Evolutionary conservation across 805 yeast species (phyloP).

Genomic region (Starmerella ratchasimensis): DNA sequence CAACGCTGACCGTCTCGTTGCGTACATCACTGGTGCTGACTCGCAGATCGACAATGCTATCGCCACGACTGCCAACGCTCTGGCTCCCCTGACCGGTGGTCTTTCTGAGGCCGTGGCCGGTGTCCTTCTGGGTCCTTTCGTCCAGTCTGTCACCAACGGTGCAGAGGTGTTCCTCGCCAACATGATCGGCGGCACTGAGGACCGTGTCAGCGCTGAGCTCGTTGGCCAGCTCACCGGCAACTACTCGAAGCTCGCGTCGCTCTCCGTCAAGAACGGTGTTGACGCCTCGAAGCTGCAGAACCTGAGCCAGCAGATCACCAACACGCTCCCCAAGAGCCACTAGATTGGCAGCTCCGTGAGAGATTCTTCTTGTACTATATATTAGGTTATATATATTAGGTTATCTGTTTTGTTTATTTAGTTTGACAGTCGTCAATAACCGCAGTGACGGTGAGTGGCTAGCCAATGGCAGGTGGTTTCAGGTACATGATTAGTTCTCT

Average conservation of each 20-base stretch:
- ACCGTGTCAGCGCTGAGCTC: slow-evolving; percentile 11
- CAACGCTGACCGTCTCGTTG: slow-evolving; percentile 9
- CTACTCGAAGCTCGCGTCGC: slow-evolving; percentile 14
- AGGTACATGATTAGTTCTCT: too few species aligned
- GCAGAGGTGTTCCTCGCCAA: slow-evolving; percentile 23
- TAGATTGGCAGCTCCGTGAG: too few species aligned
- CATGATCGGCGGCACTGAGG: slow-evolving; percentile 17
- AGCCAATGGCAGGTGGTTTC: too few species aligned
- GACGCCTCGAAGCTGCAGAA: slow-evolving; percentile 12
- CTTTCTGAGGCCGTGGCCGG: slow-evolving; percentile 7
- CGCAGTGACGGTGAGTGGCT: too few species aligned
- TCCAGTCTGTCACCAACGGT: slow-evolving; percentile 24
- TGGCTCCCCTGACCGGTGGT: slow-evolving; percentile 17
- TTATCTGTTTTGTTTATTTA: too few species aligned
- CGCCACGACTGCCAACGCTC: slow-evolving; percentile 16
- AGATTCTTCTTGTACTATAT: too few species aligned
- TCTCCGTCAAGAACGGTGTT: slow-evolving; percentile 15
- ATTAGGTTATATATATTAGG: too few species aligned
- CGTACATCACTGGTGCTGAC: slow-evolving; percentile 24
- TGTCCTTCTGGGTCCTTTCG: slow-evolving; percentile 12
- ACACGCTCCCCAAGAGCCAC: slow-evolving; percentile 8
- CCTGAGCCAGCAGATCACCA: slow-evolving; percentile 16
- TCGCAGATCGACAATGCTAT: slow-evolving; percentile 24
- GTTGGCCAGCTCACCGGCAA: slow-evolving; percentile 15
- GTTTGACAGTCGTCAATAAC: too few species aligned